Conservation (phyloP, 2,329 filamentous ascomycete species). For the Alternaria metachromatica region DNA sequence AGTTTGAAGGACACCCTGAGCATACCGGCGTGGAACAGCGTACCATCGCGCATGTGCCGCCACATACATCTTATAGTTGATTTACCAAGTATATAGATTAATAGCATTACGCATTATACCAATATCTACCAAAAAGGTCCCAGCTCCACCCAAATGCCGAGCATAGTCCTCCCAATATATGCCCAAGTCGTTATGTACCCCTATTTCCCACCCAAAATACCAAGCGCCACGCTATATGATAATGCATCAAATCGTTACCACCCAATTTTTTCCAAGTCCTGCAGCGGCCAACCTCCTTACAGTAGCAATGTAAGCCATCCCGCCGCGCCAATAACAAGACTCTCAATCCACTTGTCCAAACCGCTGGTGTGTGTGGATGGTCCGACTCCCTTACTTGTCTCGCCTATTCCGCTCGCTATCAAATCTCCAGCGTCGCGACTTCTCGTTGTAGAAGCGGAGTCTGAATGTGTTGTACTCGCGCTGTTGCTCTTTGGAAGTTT, state of each 20-base stretch:
- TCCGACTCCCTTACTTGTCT: constrained; percentile 24
- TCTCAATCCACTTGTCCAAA: constrained; percentile 35
- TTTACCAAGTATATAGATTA: background rate
- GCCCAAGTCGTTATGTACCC: background rate
- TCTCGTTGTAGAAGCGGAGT: constrained; percentile 7
- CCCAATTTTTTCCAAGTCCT: background rate
- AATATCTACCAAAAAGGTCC: background rate
- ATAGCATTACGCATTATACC: background rate
- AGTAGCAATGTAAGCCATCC: constrained; percentile 39
- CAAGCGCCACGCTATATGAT: constrained; percentile 10
- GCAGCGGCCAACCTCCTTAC: constrained; percentile 9
- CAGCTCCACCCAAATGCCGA: background rate
- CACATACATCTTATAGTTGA: background rate
- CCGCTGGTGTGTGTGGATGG: constrained; percentile 11
- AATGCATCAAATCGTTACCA: constrained; percentile 4
- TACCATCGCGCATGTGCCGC: background rate
- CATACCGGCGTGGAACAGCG: background rate
- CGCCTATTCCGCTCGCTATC: constrained; percentile 36
- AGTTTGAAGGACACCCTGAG: background rate
- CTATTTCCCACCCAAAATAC: background rate
- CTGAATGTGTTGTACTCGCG: constrained; percentile 29
- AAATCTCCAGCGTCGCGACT: constrained; percentile 25
- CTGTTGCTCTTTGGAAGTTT: constrained; percentile 34
- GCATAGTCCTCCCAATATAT: background rate
- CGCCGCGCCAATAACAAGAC: constrained; percentile 30